These are phyloP conservation scores for Solanum hybrid DNA, from an alignment of 305 asterid species.

Conservation along the genomic window DNA sequence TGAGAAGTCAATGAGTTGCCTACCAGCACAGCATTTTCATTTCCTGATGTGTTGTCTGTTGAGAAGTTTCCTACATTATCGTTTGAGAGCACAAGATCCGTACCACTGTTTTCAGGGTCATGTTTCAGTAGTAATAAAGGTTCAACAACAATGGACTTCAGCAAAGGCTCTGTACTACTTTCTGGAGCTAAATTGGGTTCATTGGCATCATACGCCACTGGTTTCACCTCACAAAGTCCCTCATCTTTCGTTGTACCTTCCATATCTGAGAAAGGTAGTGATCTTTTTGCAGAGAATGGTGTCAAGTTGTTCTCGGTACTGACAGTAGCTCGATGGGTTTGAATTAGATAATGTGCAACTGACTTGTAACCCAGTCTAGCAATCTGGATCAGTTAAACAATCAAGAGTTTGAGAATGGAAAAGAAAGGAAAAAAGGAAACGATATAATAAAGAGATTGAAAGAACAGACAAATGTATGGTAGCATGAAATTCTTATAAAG, in stretches of 20 bases:
- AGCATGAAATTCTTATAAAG: neutral
- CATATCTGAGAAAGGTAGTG: constrained; percentile 48
- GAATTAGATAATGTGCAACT: constrained; percentile 92
- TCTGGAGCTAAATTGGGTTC: constrained; percentile 10
- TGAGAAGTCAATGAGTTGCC: neutral
- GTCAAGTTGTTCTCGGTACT: constrained; percentile 20
- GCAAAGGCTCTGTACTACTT: constrained; percentile 7
- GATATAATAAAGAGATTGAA: neutral
- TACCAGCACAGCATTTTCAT: neutral
- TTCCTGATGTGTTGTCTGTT: neutral
- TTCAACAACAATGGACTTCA: constrained; percentile 10
- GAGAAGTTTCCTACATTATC: neutral
- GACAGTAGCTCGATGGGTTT: constrained; percentile 42
- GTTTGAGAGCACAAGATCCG: neutral
- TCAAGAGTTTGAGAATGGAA: neutral
- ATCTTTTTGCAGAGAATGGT: constrained; percentile 49
- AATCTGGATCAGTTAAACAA: constrained; percentile 28
- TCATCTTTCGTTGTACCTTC: constrained; percentile 11
- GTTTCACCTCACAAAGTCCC: constrained; percentile 1
- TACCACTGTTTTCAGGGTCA: constrained; percentile 11
- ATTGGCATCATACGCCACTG: neutral
- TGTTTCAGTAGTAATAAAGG: constrained; percentile 4
- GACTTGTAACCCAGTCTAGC: constrained; percentile 73
- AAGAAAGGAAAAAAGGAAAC: neutral
- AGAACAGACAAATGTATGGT: neutral